A percentile compares a stretch with the other conserved stretches of the same genome.
Conservation (phyloP, 2,329 filamentous ascomycete genomes). For the Cucurbitaria berberidis region DNA sequence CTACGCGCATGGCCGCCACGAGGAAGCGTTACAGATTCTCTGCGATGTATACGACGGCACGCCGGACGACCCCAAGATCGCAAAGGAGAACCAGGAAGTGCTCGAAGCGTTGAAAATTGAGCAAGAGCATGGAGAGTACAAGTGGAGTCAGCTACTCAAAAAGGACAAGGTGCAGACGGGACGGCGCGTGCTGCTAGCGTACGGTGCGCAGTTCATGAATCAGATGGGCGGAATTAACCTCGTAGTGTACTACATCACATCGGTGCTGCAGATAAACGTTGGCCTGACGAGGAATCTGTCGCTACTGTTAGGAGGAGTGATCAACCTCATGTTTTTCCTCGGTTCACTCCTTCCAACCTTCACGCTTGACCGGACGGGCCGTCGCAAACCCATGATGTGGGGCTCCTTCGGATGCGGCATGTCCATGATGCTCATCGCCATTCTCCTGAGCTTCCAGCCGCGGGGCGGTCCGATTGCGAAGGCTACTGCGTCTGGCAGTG, state of each 20-base stretch:
- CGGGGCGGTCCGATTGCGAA: constrained; percentile 42
- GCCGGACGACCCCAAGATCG: constrained; percentile 61
- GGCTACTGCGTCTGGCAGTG: constrained; percentile 53
- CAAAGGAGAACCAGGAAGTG: constrained; percentile 55
- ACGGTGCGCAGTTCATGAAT: constrained; percentile 51
- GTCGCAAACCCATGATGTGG: constrained; percentile 42
- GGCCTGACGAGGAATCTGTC: constrained; percentile 53
- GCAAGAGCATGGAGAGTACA: constrained; percentile 47
- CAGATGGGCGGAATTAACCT: constrained; percentile 50
- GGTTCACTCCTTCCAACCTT: constrained; percentile 49
- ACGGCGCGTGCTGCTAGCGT: constrained; percentile 48
- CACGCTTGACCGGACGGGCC: constrained; percentile 40
- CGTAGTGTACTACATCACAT: constrained; percentile 53
- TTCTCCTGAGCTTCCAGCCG: constrained; percentile 53
- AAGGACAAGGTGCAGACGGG: constrained; percentile 50
- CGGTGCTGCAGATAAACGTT: constrained; percentile 56
- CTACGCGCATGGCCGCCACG: constrained; percentile 43
- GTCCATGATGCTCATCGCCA: constrained; percentile 42
- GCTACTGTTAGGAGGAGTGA: constrained; percentile 55
- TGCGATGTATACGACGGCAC: constrained; percentile 56
- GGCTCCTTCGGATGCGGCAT: constrained; percentile 39
- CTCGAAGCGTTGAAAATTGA: constrained; percentile 47
- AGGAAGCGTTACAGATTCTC: constrained; percentile 58
- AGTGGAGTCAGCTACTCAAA: constrained; percentile 49
- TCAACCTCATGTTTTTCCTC: constrained; percentile 41